Evolutionary conservation across 495 filamentous ascomycete species (phyloP).

Genomic region (Astrothelium macrocarpum): DNA sequence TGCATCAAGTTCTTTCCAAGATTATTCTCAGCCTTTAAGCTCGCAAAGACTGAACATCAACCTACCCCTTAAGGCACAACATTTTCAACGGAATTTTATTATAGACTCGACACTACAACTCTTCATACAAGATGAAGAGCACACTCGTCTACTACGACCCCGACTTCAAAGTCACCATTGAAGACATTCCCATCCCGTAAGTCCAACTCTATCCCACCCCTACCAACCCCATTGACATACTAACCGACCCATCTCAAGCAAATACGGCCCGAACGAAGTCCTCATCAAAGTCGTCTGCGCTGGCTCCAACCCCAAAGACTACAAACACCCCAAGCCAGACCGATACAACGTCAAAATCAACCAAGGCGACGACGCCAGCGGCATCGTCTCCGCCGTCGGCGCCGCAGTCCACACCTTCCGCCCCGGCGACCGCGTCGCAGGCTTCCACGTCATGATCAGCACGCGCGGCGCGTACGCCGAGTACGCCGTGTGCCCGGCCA

Average conservation of each 20-base stretch:
- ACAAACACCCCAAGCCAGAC: slow-evolving; percentile 8
- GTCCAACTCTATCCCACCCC: not conserved
- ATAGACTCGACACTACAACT: not conserved
- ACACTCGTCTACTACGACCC: slow-evolving; percentile 1
- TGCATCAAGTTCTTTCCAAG: too few species aligned
- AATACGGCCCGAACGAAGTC: slow-evolving; percentile 11
- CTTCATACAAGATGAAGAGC: not conserved
- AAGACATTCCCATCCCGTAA: slow-evolving; percentile 3
- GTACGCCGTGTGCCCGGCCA: slow-evolving; percentile 11
- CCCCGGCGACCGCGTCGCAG: slow-evolving; percentile 16
- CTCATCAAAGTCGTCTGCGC: slow-evolving; percentile 19
- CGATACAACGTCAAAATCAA: slow-evolving; percentile 11
- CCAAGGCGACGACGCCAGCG: slow-evolving; percentile 17
- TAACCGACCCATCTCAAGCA: not conserved
- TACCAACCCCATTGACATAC: not conserved
- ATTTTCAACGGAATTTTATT: not conserved
- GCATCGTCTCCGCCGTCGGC: slow-evolving; percentile 16
- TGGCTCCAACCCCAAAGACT: slow-evolving; percentile 23
- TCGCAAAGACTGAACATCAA: too few species aligned
- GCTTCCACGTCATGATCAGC: slow-evolving; percentile 13
- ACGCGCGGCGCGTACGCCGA: slow-evolving; percentile 16
- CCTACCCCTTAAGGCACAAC: not conserved
- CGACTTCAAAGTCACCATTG: not conserved
- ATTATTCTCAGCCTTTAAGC: too few species aligned
- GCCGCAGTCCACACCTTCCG: slow-evolving; percentile 8